Conservation (phyloP, 179 eudicot species). For the Gypsophila paniculata region DNA sequence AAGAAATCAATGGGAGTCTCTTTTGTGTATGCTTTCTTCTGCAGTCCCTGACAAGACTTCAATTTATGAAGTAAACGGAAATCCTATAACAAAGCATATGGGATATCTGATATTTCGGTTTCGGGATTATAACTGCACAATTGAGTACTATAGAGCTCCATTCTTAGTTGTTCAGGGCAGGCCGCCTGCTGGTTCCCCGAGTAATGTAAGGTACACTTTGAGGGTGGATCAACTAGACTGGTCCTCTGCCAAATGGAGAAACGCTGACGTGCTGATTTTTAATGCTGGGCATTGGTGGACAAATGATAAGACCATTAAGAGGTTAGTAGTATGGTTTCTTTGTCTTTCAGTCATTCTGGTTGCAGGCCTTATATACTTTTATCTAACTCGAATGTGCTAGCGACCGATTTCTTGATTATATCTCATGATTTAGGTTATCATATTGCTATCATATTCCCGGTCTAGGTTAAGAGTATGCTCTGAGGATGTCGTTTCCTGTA, state of each 20-base stretch:
- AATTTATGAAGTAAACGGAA: slow-evolving; percentile 82
- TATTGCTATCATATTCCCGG: background rate
- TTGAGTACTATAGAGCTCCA: slow-evolving; percentile 92
- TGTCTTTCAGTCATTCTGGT: background rate
- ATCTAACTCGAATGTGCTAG: background rate
- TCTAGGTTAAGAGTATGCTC: background rate
- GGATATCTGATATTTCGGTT: slow-evolving; percentile 71
- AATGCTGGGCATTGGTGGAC: slow-evolving; percentile 98
- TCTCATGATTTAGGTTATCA: background rate
- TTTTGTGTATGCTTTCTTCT: slow-evolving; percentile 82
- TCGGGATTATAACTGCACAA: slow-evolving; percentile 61
- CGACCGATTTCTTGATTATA: background rate
- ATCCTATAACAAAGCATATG: slow-evolving; percentile 81
- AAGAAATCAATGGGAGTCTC: slow-evolving; percentile 96
- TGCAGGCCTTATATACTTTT: background rate
- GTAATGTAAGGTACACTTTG: slow-evolving; percentile 45
- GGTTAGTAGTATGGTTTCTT: slow-evolving; percentile 32
- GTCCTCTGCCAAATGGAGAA: slow-evolving; percentile 58
- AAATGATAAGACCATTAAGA: slow-evolving; percentile 76
- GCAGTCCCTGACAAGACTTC: slow-evolving; percentile 47
- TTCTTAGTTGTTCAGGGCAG: slow-evolving; percentile 70
- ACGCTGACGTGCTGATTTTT: slow-evolving; percentile 66
- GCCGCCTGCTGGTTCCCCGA: slow-evolving; percentile 52
- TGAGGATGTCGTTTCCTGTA: background rate
- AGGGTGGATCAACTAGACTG: slow-evolving; percentile 72